A percentile compares a stretch with the other conserved stretches of the same genome.
These are phyloP conservation scores for Xylaria venustula DNA, from an alignment of 495 filamentous ascomycete genomes.

Conservation along the genomic window DNA sequence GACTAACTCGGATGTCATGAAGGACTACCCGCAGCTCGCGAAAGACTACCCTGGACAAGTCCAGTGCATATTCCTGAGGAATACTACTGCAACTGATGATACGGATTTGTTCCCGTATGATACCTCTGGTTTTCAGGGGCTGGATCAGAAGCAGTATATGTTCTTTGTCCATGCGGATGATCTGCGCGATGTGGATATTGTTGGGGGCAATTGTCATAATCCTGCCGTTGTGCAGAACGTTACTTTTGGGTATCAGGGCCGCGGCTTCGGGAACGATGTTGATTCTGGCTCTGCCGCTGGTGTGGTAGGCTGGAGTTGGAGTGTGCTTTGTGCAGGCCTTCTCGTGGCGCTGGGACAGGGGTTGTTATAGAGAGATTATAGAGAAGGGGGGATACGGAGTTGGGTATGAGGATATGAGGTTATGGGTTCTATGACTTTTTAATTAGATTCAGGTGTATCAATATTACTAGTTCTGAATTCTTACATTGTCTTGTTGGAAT, in stretches of 20 bases:
- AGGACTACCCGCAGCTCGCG: slow-evolving; percentile 65
- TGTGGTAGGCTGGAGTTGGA: slow-evolving; percentile 15
- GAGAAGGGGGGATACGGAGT: neutral
- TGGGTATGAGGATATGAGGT: neutral
- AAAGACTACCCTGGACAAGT: slow-evolving; percentile 66
- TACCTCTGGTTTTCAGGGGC: slow-evolving; percentile 63
- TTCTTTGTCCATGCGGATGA: slow-evolving; percentile 75
- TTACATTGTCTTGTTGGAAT: too few relatives aligned
- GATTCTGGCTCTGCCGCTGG: slow-evolving; percentile 1
- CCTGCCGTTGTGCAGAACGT: slow-evolving; percentile 60
- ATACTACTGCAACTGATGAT: slow-evolving; percentile 67
- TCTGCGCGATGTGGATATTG: slow-evolving; percentile 63
- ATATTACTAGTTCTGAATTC: neutral
- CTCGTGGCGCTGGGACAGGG: neutral
- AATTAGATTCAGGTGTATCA: neutral
- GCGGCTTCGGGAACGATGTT: slow-evolving; percentile 43
- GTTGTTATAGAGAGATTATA: neutral
- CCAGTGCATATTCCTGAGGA: slow-evolving; percentile 78
- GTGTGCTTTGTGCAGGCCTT: neutral
- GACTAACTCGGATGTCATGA: slow-evolving; percentile 75
- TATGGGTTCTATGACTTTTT: neutral
- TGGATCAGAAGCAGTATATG: slow-evolving; percentile 68
- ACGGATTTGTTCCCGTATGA: slow-evolving; percentile 66
- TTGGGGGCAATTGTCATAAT: slow-evolving; percentile 69
- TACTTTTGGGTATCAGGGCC: slow-evolving; percentile 66